These are phyloP conservation scores for Brassica juncea DNA, from an alignment of 345 rosid species.

Conservation along the genomic window DNA sequence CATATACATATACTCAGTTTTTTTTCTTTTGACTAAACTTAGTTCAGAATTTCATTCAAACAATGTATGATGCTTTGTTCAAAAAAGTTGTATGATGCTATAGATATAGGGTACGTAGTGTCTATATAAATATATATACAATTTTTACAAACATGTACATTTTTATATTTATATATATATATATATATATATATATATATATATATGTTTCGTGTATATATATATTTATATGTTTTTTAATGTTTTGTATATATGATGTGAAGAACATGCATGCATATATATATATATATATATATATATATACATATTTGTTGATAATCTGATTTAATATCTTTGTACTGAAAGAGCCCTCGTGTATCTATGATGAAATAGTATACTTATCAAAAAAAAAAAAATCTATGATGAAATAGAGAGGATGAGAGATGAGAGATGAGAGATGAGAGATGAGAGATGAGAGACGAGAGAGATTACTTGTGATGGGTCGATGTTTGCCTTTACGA, in stretches of 20 bases:
- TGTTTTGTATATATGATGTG: too few species aligned
- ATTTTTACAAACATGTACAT: neutral
- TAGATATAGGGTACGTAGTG: neutral
- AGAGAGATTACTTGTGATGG: neutral
- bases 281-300: neutral
- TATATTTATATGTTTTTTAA: neutral
- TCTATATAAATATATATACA: neutral
- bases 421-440: neutral
- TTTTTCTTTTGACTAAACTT: too few species aligned
- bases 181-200: neutral
- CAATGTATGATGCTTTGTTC: neutral
- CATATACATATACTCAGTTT: neutral
- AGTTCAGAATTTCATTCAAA: neutral
- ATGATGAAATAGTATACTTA: too few species aligned
- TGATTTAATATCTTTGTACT: neutral
- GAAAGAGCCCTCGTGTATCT: neutral
- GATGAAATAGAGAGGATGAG: neutral
- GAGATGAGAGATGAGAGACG: neutral
- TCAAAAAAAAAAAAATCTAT: too few species aligned
- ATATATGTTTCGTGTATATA: too few species aligned
- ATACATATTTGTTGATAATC: neutral
- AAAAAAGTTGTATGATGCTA: neutral
- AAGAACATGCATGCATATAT: neutral
- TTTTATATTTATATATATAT: neutral
- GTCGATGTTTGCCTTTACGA: neutral